phyloP scores from a whole-genome alignment of 352 stramenopile genomes.

The Globisporangium camurandrum region DNA sequence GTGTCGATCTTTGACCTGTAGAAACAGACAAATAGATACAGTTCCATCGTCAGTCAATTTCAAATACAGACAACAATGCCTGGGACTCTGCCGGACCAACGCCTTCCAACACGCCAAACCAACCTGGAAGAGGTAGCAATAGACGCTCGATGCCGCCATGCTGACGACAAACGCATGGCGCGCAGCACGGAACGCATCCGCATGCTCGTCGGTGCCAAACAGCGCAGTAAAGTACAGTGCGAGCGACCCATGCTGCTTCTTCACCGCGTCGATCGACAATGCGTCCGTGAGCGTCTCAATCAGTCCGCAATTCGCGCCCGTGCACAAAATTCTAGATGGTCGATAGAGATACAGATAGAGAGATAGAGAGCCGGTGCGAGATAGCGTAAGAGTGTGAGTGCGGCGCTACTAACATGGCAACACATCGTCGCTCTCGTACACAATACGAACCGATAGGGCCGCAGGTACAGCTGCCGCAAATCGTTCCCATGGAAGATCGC shows the following conservation, averaged over 20 bases:
- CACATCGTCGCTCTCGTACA: too few relatives aligned
- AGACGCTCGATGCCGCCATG: constrained; percentile 90
- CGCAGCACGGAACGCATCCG: constrained; percentile 49
- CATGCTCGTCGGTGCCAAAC: constrained; percentile 62
- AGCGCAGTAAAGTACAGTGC: constrained; percentile 34
- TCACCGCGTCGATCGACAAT: constrained; percentile 89
- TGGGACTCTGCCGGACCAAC: neutral
- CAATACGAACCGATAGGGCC: constrained; percentile 32
- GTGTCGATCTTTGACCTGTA: constrained; percentile 90
- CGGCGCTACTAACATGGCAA: neutral
- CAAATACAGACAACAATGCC: neutral
- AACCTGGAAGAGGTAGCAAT: constrained; percentile 88
- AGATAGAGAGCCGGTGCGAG: neutral
- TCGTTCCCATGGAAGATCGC: constrained; percentile 24
- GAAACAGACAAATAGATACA: too few relatives aligned
- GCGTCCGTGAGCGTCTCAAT: constrained; percentile 90
- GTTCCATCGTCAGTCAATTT: neutral
- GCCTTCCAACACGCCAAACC: too few relatives aligned
- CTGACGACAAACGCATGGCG: constrained; percentile 87
- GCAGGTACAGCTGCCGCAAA: constrained; percentile 20
- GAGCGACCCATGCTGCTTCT: constrained; percentile 67
- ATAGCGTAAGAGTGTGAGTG: neutral
- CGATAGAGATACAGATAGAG: neutral
- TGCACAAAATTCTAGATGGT: constrained; percentile 82
- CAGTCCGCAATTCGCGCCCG: constrained; percentile 78